Conservation (phyloP, 2,329 filamentous ascomycete species). For the Cladosporium cucumerinum region DNA sequence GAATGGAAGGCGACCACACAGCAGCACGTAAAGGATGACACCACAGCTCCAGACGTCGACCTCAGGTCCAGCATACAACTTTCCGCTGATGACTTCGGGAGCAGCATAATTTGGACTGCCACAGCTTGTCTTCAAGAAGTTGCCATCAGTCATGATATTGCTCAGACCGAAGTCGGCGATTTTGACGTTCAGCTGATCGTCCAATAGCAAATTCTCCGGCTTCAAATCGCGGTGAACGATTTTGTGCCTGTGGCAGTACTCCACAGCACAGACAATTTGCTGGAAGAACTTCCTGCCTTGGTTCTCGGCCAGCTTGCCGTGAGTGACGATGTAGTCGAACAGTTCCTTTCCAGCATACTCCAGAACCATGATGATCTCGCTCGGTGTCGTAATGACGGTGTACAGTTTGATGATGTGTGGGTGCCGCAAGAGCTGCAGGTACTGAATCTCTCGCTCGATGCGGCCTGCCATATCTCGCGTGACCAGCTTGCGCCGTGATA, state of each 20-base stretch:
- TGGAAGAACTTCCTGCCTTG: conserved; percentile 98
- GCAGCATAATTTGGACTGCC: conserved; percentile 98
- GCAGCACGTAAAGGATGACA: conserved; percentile 63
- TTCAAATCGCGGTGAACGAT: conserved; percentile 98
- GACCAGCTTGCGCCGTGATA: conserved; percentile 90
- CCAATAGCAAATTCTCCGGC: conserved; percentile 91
- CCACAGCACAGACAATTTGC: conserved; percentile 97
- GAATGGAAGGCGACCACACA: conserved; percentile 75
- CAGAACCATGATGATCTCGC: conserved; percentile 98
- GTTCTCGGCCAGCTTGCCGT: conserved; percentile 85
- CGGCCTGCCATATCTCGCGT: conserved; percentile 97
- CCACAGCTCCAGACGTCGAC: conserved; percentile 95
- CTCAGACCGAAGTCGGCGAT: conserved; percentile 98
- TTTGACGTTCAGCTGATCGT: conserved; percentile 96
- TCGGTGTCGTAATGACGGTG: conserved; percentile 91
- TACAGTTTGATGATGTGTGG: conserved; percentile 99
- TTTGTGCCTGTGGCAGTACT: conserved; percentile 98
- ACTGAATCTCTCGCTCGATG: conserved; percentile 97
- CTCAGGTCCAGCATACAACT: conserved; percentile 94
- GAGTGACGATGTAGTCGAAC: conserved; percentile 96
- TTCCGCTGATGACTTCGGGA: conserved; percentile 95
- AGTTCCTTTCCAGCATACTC: conserved; percentile 96
- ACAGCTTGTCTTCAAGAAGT: conserved; percentile 97
- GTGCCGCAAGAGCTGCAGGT: conserved; percentile 89
- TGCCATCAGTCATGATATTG: conserved; percentile 99